Evolutionary conservation across 345 rosid species (phyloP).

Genomic region (Linum lewisii): DNA sequence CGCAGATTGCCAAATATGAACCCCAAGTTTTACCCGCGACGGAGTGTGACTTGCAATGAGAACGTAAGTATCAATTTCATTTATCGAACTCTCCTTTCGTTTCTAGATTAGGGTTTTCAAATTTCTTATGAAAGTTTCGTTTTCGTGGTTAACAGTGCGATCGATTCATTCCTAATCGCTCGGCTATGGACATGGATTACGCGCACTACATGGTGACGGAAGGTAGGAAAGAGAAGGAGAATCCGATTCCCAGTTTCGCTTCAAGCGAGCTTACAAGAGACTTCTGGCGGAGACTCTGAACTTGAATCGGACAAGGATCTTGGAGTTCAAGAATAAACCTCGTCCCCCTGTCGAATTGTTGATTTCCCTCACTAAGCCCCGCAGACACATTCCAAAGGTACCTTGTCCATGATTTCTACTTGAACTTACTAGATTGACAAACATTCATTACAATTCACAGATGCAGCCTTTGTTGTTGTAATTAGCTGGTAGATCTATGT

Average conservation of each 20-base stretch:
- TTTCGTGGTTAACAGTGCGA: conserved; percentile 42
- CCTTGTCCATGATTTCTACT: background rate
- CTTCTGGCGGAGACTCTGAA: conserved; percentile 49
- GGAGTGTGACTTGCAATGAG: too few species aligned
- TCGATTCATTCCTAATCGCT: conserved; percentile 61
- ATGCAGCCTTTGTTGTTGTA: too few species aligned
- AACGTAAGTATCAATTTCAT: too few species aligned
- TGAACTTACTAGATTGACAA: too few species aligned
- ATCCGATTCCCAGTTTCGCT: conserved; percentile 31
- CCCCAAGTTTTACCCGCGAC: too few species aligned
- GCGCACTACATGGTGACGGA: conserved; percentile 52
- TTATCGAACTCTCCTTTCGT: too few species aligned
- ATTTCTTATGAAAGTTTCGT: too few species aligned
- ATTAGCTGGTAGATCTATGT: too few species aligned
- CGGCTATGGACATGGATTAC: conserved; percentile 70
- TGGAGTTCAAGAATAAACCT: conserved; percentile 68
- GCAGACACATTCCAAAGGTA: conserved; percentile 38
- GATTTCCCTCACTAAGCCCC: conserved; percentile 25
- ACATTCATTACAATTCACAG: too few species aligned
- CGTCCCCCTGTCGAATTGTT: conserved; percentile 24
- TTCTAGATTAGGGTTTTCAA: too few species aligned
- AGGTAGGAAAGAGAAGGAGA: conserved; percentile 42
- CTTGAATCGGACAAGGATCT: conserved; percentile 52
- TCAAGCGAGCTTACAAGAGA: conserved; percentile 56
- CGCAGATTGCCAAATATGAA: too few species aligned